A percentile compares a stretch with the other conserved stretches of the same genome.
Conservation (phyloP, 2,329 filamentous ascomycete species). For the Colletotrichum plurivorum region DNA sequence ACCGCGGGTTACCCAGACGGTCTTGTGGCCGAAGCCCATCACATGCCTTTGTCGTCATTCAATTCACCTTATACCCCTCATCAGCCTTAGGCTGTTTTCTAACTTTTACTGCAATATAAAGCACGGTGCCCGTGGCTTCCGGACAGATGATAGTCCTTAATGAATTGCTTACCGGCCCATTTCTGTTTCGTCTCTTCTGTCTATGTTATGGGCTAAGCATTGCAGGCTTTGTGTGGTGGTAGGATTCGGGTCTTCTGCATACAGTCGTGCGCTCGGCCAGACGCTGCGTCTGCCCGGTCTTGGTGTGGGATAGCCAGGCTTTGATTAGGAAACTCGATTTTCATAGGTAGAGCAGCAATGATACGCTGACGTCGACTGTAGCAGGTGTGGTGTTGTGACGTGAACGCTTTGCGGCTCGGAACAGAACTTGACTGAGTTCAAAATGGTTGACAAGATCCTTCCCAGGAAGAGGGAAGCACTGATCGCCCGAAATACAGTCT, state of each 20-base stretch:
- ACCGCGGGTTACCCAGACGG: neutral
- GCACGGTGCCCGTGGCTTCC: slow-evolving; percentile 1
- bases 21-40: neutral
- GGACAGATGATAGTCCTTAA: slow-evolving; percentile 28
- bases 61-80: slow-evolving; percentile 38
- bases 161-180: slow-evolving; percentile 16
- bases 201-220: slow-evolving; percentile 15
- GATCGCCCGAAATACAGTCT: too few relatives aligned
- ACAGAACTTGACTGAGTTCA: too few relatives aligned
- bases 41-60: neutral
- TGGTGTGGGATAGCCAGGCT: neutral
- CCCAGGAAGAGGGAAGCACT: too few relatives aligned
- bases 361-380: neutral
- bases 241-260: slow-evolving; percentile 12
- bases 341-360: neutral
- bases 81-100: slow-evolving; percentile 37
- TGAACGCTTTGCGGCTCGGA: too few relatives aligned
- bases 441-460: too few relatives aligned
- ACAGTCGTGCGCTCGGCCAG: slow-evolving; percentile 5
- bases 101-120: slow-evolving; percentile 28
- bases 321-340: neutral
- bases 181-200: neutral
- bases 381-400: too few relatives aligned
- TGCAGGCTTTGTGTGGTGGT: slow-evolving; percentile 8
- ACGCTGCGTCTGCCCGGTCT: neutral